These are phyloP conservation scores for Ophiorrhiza pumila DNA, from an alignment of 257 asterid genomes.

Conservation along the genomic window DNA sequence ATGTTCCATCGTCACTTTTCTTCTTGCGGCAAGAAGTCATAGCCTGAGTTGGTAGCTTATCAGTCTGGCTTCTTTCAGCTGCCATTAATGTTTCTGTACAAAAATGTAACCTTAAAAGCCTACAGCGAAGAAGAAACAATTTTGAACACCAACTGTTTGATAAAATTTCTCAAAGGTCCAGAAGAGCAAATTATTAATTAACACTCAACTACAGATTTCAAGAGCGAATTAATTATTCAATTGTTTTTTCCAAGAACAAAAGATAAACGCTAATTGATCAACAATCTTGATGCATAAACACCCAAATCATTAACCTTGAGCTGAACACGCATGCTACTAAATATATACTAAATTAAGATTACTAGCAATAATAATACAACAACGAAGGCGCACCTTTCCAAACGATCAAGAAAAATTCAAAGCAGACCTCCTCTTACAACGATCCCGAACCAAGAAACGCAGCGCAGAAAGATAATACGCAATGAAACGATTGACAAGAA, in stretches of 20 bases:
- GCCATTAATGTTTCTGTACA: too few species aligned
- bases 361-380: not conserved
- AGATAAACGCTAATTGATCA: not conserved
- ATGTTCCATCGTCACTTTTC: slow-evolving; percentile 61
- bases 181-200: not conserved
- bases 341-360: not conserved
- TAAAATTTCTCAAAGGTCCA: not conserved
- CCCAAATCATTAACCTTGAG: not conserved
- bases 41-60: slow-evolving; percentile 44
- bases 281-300: not conserved
- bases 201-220: not conserved
- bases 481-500: too few species aligned
- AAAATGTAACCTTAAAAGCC: too few species aligned
- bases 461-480: too few species aligned
- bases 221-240: too few species aligned
- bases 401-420: not conserved
- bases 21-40: slow-evolving; percentile 73
- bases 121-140: too few species aligned
- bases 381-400: not conserved
- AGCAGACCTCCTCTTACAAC: too few species aligned
- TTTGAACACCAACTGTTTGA: slow-evolving; percentile 18
- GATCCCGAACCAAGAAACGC: too few species aligned
- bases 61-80: slow-evolving; percentile 28
- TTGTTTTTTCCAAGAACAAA: not conserved
- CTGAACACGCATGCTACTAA: not conserved